phyloP scores from a whole-genome alignment of 352 stramenopile genomes.

The Globisporangium radiosum region DNA sequence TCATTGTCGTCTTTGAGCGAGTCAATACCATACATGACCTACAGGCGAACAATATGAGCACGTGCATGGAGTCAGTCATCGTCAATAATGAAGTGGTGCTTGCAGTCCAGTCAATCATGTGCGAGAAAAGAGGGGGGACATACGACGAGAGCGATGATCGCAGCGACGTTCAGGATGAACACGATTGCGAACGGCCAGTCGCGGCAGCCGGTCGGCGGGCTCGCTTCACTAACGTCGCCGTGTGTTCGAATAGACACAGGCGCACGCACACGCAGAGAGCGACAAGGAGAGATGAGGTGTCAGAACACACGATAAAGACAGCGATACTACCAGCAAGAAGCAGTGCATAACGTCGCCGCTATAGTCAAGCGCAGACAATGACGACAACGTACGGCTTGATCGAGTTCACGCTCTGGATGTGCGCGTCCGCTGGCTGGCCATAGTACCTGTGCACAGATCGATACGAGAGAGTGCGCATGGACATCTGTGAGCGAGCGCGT shows the following conservation, averaged over 20 bases:
- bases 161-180: constrained; percentile 71
- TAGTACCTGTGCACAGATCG: constrained; percentile 21
- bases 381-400: constrained; percentile 59
- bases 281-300: too few relatives aligned
- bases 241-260: not conserved
- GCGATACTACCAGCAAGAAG: too few relatives aligned
- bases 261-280: not conserved
- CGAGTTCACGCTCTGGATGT: constrained; percentile 42
- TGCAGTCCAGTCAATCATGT: too few relatives aligned
- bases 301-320: too few relatives aligned
- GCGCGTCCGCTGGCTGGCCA: constrained; percentile 20
- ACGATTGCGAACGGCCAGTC: constrained; percentile 77
- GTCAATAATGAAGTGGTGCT: not conserved
- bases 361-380: too few relatives aligned
- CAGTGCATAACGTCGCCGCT: too few relatives aligned
- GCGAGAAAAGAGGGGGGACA: not conserved
- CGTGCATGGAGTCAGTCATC: not conserved
- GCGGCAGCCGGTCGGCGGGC: constrained; percentile 35
- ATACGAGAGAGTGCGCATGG: not conserved
- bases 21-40: constrained; percentile 61
- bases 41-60: not conserved
- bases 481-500: not conserved
- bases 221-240: constrained; percentile 19
- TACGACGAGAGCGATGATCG: constrained; percentile 61
- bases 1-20: constrained; percentile 31